A percentile compares a stretch with the other conserved stretches of the same genome.
phyloP scores from a whole-genome alignment of 495 filamentous ascomycete genomes.

The Talaromyces proteolyticus region DNA sequence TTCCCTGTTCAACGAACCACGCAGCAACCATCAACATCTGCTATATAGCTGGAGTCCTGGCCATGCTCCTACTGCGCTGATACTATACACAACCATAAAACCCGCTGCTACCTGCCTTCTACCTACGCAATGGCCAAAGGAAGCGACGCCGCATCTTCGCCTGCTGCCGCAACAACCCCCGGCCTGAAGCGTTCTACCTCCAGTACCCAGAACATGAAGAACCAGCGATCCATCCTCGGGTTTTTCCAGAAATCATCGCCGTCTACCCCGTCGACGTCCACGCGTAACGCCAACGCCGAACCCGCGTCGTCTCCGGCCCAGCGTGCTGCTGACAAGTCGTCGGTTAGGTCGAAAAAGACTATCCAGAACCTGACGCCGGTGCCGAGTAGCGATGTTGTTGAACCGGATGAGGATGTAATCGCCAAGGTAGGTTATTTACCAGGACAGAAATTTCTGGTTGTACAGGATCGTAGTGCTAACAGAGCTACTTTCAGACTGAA shows the following conservation, averaged over 20 bases:
- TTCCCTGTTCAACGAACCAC: neutral
- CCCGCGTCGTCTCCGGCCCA: conserved; percentile 39
- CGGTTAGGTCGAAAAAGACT: conserved; percentile 8
- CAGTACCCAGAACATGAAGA: conserved; percentile 52
- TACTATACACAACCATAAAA: neutral
- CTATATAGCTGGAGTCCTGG: too few species aligned
- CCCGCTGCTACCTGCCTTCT: neutral
- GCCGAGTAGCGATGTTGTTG: conserved; percentile 66
- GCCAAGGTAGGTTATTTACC: conserved; percentile 15
- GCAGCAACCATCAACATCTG: neutral
- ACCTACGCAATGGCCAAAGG: conserved; percentile 4
- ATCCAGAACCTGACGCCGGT: conserved; percentile 58
- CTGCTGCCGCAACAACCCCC: conserved; percentile 32
- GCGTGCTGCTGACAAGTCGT: conserved; percentile 15
- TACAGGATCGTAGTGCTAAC: too few species aligned
- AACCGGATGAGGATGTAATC: conserved; percentile 30
- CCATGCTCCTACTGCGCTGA: too few species aligned
- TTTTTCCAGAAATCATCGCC: conserved; percentile 73
- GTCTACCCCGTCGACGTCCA: conserved; percentile 27
- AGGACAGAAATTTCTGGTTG: conserved; percentile 6
- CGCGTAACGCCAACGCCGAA: conserved; percentile 17
- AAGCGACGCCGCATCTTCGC: conserved; percentile 24
- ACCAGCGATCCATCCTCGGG: conserved; percentile 73
- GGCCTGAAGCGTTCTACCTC: conserved; percentile 40
- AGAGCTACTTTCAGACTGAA: conserved; percentile 2